Percentiles rank a stretch among this genome's conserved stretches.
phyloP scores from a whole-genome alignment of 805 yeast genomes.

The Naumovozyma baii region DNA sequence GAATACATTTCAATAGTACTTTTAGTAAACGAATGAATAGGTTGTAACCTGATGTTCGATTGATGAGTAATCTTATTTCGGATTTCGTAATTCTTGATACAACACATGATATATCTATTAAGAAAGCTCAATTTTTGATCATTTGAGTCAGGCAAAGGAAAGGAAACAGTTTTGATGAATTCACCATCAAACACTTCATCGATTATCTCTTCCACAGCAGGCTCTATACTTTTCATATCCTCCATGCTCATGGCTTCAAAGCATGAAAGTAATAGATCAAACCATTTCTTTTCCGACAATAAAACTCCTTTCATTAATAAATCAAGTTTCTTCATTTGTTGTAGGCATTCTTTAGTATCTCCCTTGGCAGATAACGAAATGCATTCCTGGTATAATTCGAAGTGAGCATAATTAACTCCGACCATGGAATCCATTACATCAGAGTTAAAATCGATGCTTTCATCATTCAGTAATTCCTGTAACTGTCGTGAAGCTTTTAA shows the following conservation, averaged over 20 bases:
- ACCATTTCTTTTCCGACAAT: slow-evolving; percentile 2
- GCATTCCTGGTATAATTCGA: slow-evolving; percentile 17
- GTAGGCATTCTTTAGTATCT: slow-evolving; percentile 13
- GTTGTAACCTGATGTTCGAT: background rate
- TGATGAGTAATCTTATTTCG: background rate
- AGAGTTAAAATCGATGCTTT: slow-evolving; percentile 6
- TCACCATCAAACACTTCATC: background rate
- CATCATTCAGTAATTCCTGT: slow-evolving; percentile 17
- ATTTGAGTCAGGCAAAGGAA: background rate
- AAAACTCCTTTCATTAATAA: slow-evolving; percentile 7
- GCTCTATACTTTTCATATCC: background rate
- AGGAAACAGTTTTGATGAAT: background rate
- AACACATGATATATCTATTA: background rate
- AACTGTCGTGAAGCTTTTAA: slow-evolving; percentile 4
- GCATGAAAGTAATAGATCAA: slow-evolving; percentile 7
- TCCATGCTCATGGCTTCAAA: too few species aligned
- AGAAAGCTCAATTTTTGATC: background rate
- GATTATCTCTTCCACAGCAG: background rate
- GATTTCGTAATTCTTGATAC: background rate
- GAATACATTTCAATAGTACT: too few species aligned
- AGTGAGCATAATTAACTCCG: too few species aligned
- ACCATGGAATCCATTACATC: background rate
- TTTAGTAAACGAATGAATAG: background rate
- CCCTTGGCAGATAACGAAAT: slow-evolving; percentile 16
- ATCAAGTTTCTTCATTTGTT: slow-evolving; percentile 12